Base-by-base conservation (phyloP, 1,284 basidiomycete genomes). In the Melampsora abietis-canadensis region DNA sequence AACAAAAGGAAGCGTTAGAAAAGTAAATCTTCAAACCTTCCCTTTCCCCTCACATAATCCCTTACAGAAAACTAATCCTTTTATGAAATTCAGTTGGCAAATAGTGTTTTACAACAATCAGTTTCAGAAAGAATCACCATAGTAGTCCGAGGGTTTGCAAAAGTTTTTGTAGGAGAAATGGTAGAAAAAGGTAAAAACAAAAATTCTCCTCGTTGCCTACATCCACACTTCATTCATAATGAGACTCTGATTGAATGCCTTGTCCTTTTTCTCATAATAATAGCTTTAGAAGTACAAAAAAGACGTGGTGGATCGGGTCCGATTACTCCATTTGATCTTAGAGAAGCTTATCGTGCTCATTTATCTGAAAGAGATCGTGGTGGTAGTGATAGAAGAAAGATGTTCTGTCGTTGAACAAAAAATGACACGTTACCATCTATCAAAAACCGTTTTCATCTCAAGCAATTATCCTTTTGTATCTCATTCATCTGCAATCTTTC, bases 141-240 rank as follows among this genome's bases (percentile, higher is more conserved):
- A 79, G 88, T 94, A 46, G 89, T 94, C 0, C 90, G 92, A 7
- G 92, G 92, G 79, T 91, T 94, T 74, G 87, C 87, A 21, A 95
- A 95, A 80, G 91, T 94, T 1, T 95, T 95, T 78, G 91, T 95
- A 10, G 92, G 92, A 1, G 92, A 94, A 81, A 91, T 94, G 5
- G 87, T 94, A 24, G 92, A 94, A 81, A 89, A 90, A 84, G 91
- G 91, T 90, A 70, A 4, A 15, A 2, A 31, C 3, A 24, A 8
- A 15, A 30, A 34, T 8, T 17, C 12, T 27, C 5, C 7, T 40
- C 54, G 30, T 1, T n/a, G 12, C 19, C 6, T 40, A 54, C 14
- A n/a, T 15, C 14, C 37, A 10, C 21, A 21, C 21, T 10, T 17
- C 5, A 15, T 24, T 51, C 8, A 51, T 6, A 8, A 46, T 31